Percentiles rank a stretch among this genome's conserved stretches.
phyloP scores from a whole-genome alignment of 2,329 filamentous ascomycete genomes.

The Xylaria hypoxylon region DNA sequence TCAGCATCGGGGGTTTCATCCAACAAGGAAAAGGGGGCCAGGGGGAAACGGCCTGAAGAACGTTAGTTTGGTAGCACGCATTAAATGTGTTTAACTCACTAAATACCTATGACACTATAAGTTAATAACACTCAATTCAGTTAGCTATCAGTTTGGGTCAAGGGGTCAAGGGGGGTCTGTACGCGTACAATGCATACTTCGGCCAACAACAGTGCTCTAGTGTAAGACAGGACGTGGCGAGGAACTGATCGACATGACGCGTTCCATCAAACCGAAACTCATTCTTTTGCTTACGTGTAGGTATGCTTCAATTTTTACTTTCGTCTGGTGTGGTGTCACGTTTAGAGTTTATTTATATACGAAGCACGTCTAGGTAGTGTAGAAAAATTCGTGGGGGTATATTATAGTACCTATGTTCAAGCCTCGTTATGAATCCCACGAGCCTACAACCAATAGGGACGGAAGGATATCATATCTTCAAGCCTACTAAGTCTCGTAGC shows the following conservation, averaged over 20 bases:
- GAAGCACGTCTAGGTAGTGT: neutral
- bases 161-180: neutral
- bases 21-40: constrained; percentile 3
- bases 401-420: neutral
- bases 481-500: neutral
- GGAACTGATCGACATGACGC: constrained; percentile 29
- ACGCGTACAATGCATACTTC: constrained; percentile 16
- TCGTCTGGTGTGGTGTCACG: constrained; percentile 1
- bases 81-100: too few species aligned
- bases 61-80: neutral
- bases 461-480: neutral
- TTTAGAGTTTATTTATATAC: neutral
- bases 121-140: too few species aligned
- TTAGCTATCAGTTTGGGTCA: neutral
- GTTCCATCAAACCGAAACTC: constrained; percentile 32
- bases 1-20: constrained; percentile 22
- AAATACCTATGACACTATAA: too few species aligned
- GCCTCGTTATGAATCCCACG: neutral
- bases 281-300: neutral
- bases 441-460: neutral
- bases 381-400: too few species aligned
- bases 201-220: constrained; percentile 7
- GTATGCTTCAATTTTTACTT: constrained; percentile 1
- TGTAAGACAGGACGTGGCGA: neutral
- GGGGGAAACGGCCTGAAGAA: neutral